Conservation (phyloP, 192 early-diverging fungal species). For the Martensiomyces pterosporus region DNA sequence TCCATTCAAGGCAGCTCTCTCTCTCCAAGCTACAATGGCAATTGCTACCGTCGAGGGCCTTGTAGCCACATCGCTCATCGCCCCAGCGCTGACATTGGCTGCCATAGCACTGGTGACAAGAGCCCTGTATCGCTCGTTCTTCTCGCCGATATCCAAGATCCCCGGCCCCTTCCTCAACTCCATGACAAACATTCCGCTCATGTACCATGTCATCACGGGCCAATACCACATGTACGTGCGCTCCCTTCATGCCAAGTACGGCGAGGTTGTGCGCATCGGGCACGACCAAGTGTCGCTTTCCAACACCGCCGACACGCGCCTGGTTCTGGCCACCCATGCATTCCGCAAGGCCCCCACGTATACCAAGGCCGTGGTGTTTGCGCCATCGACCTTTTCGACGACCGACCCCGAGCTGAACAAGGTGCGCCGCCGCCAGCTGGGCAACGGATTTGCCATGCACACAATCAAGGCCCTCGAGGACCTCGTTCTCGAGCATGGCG, state of each 20-base stretch:
- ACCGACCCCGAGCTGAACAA: slow-evolving; percentile 1
- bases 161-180: not conserved
- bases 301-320: not conserved
- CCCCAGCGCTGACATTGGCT: not conserved
- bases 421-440: not conserved
- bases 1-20: no score
- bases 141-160: not conserved
- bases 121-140: not conserved
- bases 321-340: not conserved
- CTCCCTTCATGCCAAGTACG: not conserved
- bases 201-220: not conserved
- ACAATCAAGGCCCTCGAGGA: not conserved
- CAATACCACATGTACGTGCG: not conserved
- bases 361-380: not conserved
- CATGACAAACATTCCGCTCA: not conserved
- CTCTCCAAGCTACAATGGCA: no score
- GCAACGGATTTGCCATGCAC: not conserved
- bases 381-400: not conserved
- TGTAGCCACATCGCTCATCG: not conserved
- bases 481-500: not conserved
- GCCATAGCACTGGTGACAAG: not conserved
- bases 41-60: no score
- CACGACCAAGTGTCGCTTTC: not conserved
- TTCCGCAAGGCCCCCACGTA: not conserved
- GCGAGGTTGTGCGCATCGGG: slow-evolving; percentile 1